phyloP scores from a whole-genome alignment of 2,329 filamentous ascomycete genomes.

The Venturia asperata region DNA sequence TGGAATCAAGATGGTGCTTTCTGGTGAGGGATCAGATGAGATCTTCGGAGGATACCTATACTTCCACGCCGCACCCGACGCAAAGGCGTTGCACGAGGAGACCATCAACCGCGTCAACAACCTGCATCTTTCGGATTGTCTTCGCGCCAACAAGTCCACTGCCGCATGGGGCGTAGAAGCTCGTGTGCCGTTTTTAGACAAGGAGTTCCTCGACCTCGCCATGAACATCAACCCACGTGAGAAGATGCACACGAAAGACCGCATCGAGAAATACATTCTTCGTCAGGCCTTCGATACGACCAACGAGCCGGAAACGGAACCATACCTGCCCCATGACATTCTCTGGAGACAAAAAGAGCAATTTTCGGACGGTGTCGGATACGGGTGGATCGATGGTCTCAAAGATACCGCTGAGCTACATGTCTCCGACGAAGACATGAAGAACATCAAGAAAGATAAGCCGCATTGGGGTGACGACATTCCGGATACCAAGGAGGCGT shows the following conservation, averaged over 20 bases:
- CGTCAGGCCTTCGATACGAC: slow-evolving; percentile 95
- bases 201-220: slow-evolving; percentile 83
- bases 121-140: slow-evolving; percentile 90
- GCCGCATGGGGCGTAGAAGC: slow-evolving; percentile 97
- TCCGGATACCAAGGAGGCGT: slow-evolving; percentile 95
- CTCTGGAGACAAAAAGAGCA: slow-evolving; percentile 99
- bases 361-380: slow-evolving; percentile 96
- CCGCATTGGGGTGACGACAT: slow-evolving; percentile 89
- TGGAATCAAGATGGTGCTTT: slow-evolving; percentile 99
- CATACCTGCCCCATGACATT: slow-evolving; percentile 94
- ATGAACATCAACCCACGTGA: slow-evolving; percentile 94
- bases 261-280: slow-evolving; percentile 95
- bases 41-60: slow-evolving; percentile 98
- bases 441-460: slow-evolving; percentile 81
- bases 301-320: slow-evolving; percentile 69
- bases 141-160: slow-evolving; percentile 98
- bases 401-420: slow-evolving; percentile 89
- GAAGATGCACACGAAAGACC: slow-evolving; percentile 88
- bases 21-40: slow-evolving; percentile 93
- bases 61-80: slow-evolving; percentile 91
- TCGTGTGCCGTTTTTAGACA: slow-evolving; percentile 95
- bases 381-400: slow-evolving; percentile 96
- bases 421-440: slow-evolving; percentile 96
- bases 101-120: slow-evolving; percentile 93
- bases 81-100: slow-evolving; percentile 90